A percentile compares a stretch with the other conserved stretches of the same genome.
Evolutionary conservation across 805 yeast species (phyloP).

Genomic region (Saccharomyces kudriavzevii): DNA sequence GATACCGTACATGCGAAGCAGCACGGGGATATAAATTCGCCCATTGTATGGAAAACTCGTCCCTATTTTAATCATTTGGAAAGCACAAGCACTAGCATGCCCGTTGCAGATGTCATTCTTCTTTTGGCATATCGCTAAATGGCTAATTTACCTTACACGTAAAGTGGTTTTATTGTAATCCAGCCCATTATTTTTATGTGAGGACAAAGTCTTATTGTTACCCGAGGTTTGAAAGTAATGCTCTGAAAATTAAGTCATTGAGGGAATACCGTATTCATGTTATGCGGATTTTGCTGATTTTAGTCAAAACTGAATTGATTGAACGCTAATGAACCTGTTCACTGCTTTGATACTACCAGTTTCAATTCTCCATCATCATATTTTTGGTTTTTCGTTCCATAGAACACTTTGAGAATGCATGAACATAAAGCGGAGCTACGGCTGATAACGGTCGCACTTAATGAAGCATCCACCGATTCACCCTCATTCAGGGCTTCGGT

Average conservation of each 20-base stretch:
- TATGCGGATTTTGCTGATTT: neutral
- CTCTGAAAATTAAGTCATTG: neutral
- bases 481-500: slow-evolving; percentile 82
- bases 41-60: too few species aligned
- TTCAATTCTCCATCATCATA: neutral
- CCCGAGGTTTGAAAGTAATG: neutral
- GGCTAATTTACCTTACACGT: too few species aligned
- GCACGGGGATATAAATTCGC: too few species aligned
- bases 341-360: neutral
- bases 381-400: neutral
- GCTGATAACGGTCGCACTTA: slow-evolving; percentile 12
- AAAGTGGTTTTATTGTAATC: neutral
- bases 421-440: neutral
- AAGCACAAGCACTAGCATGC: too few species aligned
- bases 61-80: too few species aligned
- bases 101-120: too few species aligned
- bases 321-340: neutral
- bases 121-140: too few species aligned
- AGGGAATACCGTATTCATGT: neutral
- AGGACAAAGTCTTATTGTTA: neutral
- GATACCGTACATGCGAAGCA: too few species aligned
- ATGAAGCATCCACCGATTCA: slow-evolving; percentile 32
- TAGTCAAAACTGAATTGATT: neutral
- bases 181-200: neutral
- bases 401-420: neutral